Base-by-base conservation (phyloP, 345 rosid species). In the Populus euphratica region DNA sequence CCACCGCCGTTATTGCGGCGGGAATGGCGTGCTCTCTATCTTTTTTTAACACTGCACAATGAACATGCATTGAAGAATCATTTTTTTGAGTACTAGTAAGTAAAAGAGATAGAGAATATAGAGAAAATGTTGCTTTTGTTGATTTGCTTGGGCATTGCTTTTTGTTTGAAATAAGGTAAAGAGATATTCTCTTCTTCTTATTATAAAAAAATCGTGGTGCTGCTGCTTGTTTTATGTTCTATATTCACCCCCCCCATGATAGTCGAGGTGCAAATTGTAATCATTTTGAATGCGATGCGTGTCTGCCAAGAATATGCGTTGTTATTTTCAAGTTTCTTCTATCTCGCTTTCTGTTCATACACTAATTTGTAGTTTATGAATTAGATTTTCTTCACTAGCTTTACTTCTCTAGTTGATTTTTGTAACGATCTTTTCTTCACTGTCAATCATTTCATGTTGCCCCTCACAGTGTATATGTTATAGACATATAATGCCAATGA, bases 1-100 rank as follows among this genome's bases (percentile, higher is more conserved):
- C 31, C 90, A 80, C 83, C 84, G 94, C 94, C 91, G 93, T 72
- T 81, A 88, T 90, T 85, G 90, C 99, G 97, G 99, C 98, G 85
- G 86, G 77, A 86, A 89, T 87, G 91, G 90, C 89, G 91, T 91
- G 87, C 93, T 84, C 83, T 77, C 71, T 72, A 77, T 70, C 75
- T 78, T 74, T 74, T 65, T 68, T 69, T 52, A 59, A 23, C 29
- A 59, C 29, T 59, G 64, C 68, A 25, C 29, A 23, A 13, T 59
- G 64, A 52, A 25, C 6, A 9, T 9, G 29, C 12, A 25, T 1
- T 39, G 29, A 39, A 8, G 67, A 54, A 9, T 21, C 17, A 2
- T 49, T 76, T 23, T 36, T 6, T 74, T 16, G 36, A 14, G 38
- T 8, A 56, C 25, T 36, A 11, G 47, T 11, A 41, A 41, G 13